Evolutionary conservation across 805 yeast species (phyloP), one percentile per base, ranked within the genome.

Genomic region (Wickerhamiella galacta): DNA sequence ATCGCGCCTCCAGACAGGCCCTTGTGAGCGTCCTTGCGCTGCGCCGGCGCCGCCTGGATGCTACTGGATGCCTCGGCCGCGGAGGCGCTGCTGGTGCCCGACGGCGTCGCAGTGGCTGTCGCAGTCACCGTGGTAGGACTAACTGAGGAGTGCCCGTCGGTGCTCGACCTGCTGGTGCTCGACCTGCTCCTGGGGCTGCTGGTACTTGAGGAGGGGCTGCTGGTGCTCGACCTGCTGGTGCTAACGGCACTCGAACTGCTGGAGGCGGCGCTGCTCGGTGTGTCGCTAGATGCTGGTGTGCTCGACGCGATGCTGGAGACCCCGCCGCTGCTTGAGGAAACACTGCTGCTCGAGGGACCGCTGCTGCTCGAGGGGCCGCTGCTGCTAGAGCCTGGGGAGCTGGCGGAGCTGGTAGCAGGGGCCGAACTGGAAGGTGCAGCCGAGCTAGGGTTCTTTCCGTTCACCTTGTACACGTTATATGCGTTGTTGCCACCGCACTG

Each of bases 401-500:
- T 19, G n/a, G 28, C 31, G 17, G 39, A n/a, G n/a, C n/a, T n/a
- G n/a, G n/a, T n/a, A n/a, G n/a, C n/a, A n/a, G n/a, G n/a, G n/a
- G n/a, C n/a, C n/a, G n/a, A n/a, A n/a, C n/a, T n/a, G n/a, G n/a
- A n/a, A n/a, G n/a, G n/a, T n/a, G n/a, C 35, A 17, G 31, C 32
- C 6, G 43, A 33, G 11, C 40, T 28, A 3, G 37, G 18, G n/a
- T 37, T 9, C 14, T 33, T 26, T 16, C 38, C 46, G 23, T 21
- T 35, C 15, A 37, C 27, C 9, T 33, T 39, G 45, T 48, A 53
- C 45, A 57, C 43, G 37, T 51, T 33, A 49, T 38, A 53, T 42
- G 64, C 63, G 34, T 63, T 64, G 19, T 50, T 44, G 20, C 77
- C 78, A 42, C 83, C 83, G 53, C 93, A 80, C 7, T 39, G 56